Evolutionary conservation across 331 rosid species (phyloP).

Genomic region (Malus hybrid): DNA sequence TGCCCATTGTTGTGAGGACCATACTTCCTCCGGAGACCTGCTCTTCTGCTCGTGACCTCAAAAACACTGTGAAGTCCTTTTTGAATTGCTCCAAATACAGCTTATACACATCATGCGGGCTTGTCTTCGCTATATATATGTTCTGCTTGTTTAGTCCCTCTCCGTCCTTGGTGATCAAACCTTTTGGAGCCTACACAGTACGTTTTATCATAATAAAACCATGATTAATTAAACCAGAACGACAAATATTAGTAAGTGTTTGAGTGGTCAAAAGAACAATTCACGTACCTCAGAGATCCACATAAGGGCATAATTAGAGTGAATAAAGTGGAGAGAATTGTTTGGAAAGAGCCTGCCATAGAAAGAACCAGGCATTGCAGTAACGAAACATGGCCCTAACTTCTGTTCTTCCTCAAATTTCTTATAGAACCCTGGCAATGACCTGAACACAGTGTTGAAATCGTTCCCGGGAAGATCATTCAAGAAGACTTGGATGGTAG

Average conservation of each 20-base stretch:
- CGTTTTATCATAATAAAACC: neutral
- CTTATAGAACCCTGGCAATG: constrained; percentile 25
- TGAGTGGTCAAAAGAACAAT: no score
- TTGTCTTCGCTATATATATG: constrained; percentile 27
- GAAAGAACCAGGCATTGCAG: constrained; percentile 38
- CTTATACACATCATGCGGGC: constrained; percentile 28
- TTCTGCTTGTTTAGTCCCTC: constrained; percentile 30
- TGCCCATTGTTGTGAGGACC: no score
- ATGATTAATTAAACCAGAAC: neutral
- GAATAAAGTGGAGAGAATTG: constrained; percentile 30
- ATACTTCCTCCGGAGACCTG: no score
- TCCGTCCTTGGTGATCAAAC: no score
- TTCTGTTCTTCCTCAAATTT: constrained; percentile 6
- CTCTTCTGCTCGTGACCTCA: no score
- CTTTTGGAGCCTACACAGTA: no score
- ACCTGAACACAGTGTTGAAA: constrained; percentile 35
- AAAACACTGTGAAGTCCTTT: no score
- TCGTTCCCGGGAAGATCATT: constrained; percentile 47
- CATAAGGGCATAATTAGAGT: constrained; percentile 23
- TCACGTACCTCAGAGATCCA: neutral
- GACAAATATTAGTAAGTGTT: no score
- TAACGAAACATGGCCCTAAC: constrained; percentile 27
- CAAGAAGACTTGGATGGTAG: constrained; percentile 23
- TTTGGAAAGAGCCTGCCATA: constrained; percentile 53
- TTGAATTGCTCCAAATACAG: no score